phyloP scores from a whole-genome alignment of 108 stramenopile genomes.

The Skeletonema costatum region DNA sequence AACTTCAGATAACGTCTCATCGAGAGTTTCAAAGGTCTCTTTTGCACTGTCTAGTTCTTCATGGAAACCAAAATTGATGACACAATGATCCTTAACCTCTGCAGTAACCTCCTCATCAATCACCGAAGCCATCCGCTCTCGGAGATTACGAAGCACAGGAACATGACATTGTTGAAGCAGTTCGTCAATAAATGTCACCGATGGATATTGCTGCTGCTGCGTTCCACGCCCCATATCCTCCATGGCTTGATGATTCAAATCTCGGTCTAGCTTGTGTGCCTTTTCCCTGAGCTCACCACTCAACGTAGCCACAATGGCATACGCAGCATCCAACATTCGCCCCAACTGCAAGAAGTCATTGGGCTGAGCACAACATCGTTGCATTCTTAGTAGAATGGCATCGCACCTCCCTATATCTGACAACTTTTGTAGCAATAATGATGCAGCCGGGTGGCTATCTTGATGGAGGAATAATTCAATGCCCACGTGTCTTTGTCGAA shows the following conservation, averaged over 20 bases:
- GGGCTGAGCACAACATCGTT: conserved; percentile 73
- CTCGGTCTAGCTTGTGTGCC: conserved; percentile 31
- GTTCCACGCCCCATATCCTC: neutral
- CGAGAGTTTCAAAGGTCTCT: conserved; percentile 65
- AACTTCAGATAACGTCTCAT: conserved; percentile 55
- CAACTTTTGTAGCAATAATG: conserved; percentile 57
- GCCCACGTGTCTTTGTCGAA: conserved; percentile 74
- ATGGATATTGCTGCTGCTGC: conserved; percentile 20
- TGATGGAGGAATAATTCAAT: conserved; percentile 85
- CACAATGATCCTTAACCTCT: conserved; percentile 59
- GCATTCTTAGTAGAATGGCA: conserved; percentile 81
- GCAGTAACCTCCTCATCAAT: conserved; percentile 77
- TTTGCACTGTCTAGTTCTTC: conserved; percentile 83
- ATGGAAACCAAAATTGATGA: conserved; percentile 77
- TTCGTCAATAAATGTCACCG: conserved; percentile 48
- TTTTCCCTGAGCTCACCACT: conserved; percentile 51
- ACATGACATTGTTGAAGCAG: conserved; percentile 56
- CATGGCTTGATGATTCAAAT: conserved; percentile 1
- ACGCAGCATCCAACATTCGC: conserved; percentile 63
- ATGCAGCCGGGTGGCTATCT: conserved; percentile 46
- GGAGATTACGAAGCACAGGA: conserved; percentile 48
- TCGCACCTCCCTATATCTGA: conserved; percentile 74
- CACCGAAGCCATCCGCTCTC: conserved; percentile 59
- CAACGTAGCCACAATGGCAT: conserved; percentile 57
- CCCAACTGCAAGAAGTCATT: conserved; percentile 69